Base-by-base conservation (phyloP, 257 asterid species). In the Agastache rugosa region DNA sequence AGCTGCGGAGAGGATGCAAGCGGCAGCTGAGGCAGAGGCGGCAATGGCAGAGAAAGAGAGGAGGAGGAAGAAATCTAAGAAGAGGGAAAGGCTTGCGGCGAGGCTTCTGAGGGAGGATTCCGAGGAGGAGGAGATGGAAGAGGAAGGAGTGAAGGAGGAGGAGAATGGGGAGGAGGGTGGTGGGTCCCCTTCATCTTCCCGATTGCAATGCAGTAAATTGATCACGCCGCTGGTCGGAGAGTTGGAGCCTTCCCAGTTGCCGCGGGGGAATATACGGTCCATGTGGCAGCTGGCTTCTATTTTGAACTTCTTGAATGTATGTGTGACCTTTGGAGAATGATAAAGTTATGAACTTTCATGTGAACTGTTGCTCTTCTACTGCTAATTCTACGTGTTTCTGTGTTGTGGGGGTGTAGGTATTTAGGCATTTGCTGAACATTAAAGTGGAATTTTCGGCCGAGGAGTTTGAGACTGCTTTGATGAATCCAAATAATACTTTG, bases 201-300 rank as follows among this genome's bases (percentile, higher is more conserved):
- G 76, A 66, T 71, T 77, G 82, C 96, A 86, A 81, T 85, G 84
- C 56, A 79, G 89, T 70, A 92, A 80, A 75, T 79, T 79, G 41
- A 77, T 95, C 20, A 95, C 98, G 7, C 89, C 86, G 2, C 74
- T 95, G 54, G 89, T 88, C 56, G 97, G 90, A 48, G 98, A 90
- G 72, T 84, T 91, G 29, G 99, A 95, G 86, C 82, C 89, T 8
- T 93, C 96, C 0, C 99, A 95, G 85, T 73, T 92, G 81, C 94
- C 92, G 0, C 87, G 99, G 67, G 91, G 96, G 98, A 87, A 66
- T 64, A 77, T 95, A 51, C 90, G 98, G 63, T 89, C 93, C 45
- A 95, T 92, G 99, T 92, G 98, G 99, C 90, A 95, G 86, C 73
- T 95, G 88, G 98, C 99, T 83, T 92, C 99, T 22, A 80, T 95